A percentile compares a stretch with the other conserved stretches of the same genome.
Conservation (phyloP, 345 rosid species). For the Raphanus sativus region DNA sequence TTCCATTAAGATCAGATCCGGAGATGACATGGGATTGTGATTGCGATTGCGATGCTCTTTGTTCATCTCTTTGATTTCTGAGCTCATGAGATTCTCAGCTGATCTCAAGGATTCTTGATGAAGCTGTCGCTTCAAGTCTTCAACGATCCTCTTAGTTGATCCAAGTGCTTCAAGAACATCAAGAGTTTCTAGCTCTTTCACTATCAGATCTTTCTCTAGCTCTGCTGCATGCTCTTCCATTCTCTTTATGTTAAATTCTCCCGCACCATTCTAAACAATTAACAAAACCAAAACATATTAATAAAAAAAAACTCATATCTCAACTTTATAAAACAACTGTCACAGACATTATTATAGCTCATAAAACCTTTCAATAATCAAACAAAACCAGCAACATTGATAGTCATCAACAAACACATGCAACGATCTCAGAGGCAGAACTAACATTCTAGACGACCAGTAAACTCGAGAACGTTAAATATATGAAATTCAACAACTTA, state of each 20-base stretch:
- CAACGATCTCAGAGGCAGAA: too few relatives aligned
- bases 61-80: constrained; percentile 58
- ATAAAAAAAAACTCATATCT: neutral
- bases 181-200: constrained; percentile 88
- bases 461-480: too few relatives aligned
- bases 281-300: neutral
- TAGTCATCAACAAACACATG: too few relatives aligned
- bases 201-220: constrained; percentile 85
- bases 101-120: constrained; percentile 73
- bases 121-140: constrained; percentile 82
- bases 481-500: too few relatives aligned
- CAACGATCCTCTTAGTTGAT: constrained; percentile 77
- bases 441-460: neutral
- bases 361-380: neutral
- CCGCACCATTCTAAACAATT: constrained; percentile 45
- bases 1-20: constrained; percentile 76
- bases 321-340: neutral
- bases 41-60: constrained; percentile 45
- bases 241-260: constrained; percentile 77
- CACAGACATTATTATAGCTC: neutral
- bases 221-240: constrained; percentile 88
- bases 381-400: neutral
- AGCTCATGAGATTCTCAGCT: constrained; percentile 31
- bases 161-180: constrained; percentile 94
- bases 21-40: constrained; percentile 47